Base-by-base conservation (phyloP, 768 basidiomycete species). In the Suillus luteus region DNA sequence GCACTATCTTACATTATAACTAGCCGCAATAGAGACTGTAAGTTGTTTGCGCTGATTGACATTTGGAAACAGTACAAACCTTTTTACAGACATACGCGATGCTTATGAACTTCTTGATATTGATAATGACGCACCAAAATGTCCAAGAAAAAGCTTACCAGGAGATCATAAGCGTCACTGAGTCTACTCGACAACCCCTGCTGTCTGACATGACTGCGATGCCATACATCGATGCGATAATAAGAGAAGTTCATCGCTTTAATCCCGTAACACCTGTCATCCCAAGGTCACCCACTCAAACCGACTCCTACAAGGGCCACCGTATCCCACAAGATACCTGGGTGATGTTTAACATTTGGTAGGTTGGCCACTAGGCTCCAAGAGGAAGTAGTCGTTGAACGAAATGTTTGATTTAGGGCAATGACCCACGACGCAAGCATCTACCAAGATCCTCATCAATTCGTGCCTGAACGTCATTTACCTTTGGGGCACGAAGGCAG, bases 311-410 rank as follows among this genome's bases (percentile, higher is more conserved):
- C 48, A 27, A 27, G 24, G 48, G 48, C 48, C 24, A 49, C 24
- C 48, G 24, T 27, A 49, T 24, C 15, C 48, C 48, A 24, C 24
- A 49, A 15, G 24, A 49, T 27, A 49, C 24, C 24, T 49, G 48
- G 48, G 48, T 49, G 48, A 49, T 49, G 48, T 49, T 49, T 22
- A 49, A 49, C 24, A 49, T 49, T 8, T 49, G 48, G 48, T 49
- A 49, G 3, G 22, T 49, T 15, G 4, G 15, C 24, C 24, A 49
- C 14, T 49, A 27, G 14, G 7, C 48, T 49, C 24, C 0, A 7
- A 49, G 48, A 49, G 14, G 24, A 27, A 22, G n/a, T 12, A 2
- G 22, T 48, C 2, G n/a, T 11, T 10, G 44, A 46, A n/a, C 5
- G 6, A 14, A 24, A 27, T 49, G 6, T 17, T 49, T 49, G 24